A percentile compares a stretch with the other conserved stretches of the same genome.
phyloP scores from a whole-genome alignment of 1,284 basidiomycete species.

The Apiotrichum akiyoshidainum region DNA sequence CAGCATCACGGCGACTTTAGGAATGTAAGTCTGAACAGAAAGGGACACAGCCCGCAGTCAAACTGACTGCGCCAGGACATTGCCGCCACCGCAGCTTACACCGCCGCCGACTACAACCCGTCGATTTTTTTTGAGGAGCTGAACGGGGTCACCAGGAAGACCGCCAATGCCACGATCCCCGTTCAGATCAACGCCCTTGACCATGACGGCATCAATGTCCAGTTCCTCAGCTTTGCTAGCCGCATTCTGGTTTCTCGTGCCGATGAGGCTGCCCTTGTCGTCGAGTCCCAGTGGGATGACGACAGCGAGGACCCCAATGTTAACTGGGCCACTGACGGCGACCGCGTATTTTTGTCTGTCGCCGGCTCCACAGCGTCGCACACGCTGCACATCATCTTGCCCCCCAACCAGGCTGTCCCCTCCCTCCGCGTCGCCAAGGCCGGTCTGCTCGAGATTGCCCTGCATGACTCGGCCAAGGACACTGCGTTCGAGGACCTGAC shows the following conservation, averaged over 20 bases:
- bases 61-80: constrained; percentile 1
- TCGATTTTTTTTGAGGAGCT: neutral
- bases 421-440: too few species aligned
- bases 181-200: constrained; percentile 6
- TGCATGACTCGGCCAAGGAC: too few species aligned
- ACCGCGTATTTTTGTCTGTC: neutral
- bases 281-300: constrained; percentile 25
- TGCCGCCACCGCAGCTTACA: neutral
- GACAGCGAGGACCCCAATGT: neutral
- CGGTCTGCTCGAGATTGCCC: too few species aligned
- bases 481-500: constrained; percentile 16
- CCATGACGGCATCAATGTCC: constrained; percentile 11
- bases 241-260: constrained; percentile 25
- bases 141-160: neutral
- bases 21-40: neutral
- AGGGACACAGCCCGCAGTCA: neutral
- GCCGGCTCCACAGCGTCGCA: constrained; percentile 5
- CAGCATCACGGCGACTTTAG: neutral
- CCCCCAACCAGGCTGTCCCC: neutral
- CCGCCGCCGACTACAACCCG: neutral
- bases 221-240: constrained; percentile 17
- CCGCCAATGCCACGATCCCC: constrained; percentile 27
- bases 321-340: neutral
- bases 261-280: constrained; percentile 16
- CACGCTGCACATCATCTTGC: constrained; percentile 26